These are phyloP conservation scores for Telfairia occidentalis DNA, from an alignment of 331 rosid genomes.

Conservation along the genomic window DNA sequence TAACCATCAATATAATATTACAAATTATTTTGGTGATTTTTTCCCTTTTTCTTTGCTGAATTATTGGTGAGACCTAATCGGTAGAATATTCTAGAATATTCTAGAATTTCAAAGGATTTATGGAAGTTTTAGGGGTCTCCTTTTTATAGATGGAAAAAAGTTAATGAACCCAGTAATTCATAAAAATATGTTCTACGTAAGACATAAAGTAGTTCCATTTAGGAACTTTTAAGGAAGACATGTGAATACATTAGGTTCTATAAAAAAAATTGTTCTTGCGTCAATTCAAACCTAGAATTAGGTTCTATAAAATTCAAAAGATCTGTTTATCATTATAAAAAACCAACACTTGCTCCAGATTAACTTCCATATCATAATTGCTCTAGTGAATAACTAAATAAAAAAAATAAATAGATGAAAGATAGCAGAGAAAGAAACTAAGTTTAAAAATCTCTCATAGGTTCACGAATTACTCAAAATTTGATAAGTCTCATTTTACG, in stretches of 20 bases:
- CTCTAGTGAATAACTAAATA: conserved; percentile 1
- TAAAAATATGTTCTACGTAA: not conserved
- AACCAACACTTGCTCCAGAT: not conserved
- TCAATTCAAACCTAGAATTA: too few species aligned
- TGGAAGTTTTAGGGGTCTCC: not conserved
- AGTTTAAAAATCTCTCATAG: too few species aligned
- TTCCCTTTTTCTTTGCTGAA: too few species aligned
- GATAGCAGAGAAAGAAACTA: too few species aligned
- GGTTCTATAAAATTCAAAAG: conserved; percentile 1
- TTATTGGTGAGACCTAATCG: too few species aligned
- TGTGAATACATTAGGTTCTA: not conserved
- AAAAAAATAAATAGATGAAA: not conserved
- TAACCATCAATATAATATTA: not conserved
- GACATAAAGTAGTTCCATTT: not conserved
- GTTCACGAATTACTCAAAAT: too few species aligned
- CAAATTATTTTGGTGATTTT: too few species aligned
- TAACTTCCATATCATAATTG: not conserved
- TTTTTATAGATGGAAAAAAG: too few species aligned
- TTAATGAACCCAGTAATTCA: not conserved
- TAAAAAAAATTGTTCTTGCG: not conserved
- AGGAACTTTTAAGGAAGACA: not conserved
- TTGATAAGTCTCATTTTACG: too few species aligned
- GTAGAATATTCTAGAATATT: not conserved
- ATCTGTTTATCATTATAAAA: not conserved
- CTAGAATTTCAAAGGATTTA: not conserved